Evolutionary conservation across 2,329 filamentous ascomycete genomes (phyloP).

Genomic region (Eutypella sp.): DNA sequence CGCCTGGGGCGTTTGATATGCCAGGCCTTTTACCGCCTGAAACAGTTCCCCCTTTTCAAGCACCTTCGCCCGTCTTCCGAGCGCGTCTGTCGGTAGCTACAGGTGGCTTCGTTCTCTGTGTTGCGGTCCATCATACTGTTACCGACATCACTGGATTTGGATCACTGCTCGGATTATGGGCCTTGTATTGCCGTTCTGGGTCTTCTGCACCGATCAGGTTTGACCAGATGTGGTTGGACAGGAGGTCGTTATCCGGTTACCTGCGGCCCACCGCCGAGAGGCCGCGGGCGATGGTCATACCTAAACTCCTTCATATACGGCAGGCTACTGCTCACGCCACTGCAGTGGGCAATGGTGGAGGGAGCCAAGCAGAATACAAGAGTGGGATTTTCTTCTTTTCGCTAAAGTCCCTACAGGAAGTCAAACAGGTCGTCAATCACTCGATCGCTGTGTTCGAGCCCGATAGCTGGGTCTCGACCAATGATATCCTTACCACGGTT

Average conservation of each 20-base stretch:
- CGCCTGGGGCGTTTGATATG: slow-evolving; percentile 14
- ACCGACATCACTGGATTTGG: slow-evolving; percentile 26
- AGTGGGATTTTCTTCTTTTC: slow-evolving; percentile 23
- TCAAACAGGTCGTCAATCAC: slow-evolving; percentile 17
- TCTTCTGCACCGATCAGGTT: slow-evolving; percentile 11
- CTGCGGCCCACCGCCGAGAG: not conserved
- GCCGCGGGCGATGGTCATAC: slow-evolving; percentile 6
- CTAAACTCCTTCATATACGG: slow-evolving; percentile 14
- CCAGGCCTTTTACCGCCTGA: slow-evolving; percentile 14
- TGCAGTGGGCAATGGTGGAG: not conserved
- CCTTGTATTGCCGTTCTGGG: slow-evolving; percentile 18
- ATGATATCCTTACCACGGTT: slow-evolving; percentile 21
- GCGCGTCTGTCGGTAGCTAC: slow-evolving; percentile 17
- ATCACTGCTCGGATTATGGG: slow-evolving; percentile 23
- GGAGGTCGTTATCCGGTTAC: slow-evolving; percentile 3
- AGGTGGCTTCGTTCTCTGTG: slow-evolving; percentile 19
- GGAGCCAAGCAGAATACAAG: slow-evolving; percentile 5
- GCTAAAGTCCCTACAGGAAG: slow-evolving; percentile 6
- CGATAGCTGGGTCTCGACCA: slow-evolving; percentile 22
- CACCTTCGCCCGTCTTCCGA: slow-evolving; percentile 20
- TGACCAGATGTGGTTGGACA: slow-evolving; percentile 16
- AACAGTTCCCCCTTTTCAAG: slow-evolving; percentile 12
- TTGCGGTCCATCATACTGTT: slow-evolving; percentile 22
- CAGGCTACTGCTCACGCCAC: slow-evolving; percentile 3
- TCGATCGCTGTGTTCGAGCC: slow-evolving; percentile 4